phyloP scores from a whole-genome alignment of 805 yeast genomes.

The Metschnikowia kunwiensis region DNA sequence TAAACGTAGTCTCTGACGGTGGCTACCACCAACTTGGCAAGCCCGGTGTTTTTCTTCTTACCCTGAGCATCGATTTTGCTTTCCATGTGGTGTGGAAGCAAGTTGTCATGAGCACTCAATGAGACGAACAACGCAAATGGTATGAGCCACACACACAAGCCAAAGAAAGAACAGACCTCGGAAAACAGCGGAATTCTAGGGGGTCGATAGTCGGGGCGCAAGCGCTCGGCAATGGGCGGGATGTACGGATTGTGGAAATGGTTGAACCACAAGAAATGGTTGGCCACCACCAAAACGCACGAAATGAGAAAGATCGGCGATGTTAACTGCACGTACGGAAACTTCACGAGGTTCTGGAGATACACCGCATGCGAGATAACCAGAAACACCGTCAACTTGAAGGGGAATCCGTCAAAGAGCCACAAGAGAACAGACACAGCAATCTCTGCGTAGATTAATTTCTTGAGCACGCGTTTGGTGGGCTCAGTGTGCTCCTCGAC shows the following conservation, averaged over 20 bases:
- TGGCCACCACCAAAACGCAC: constrained; percentile 67
- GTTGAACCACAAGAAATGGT: constrained; percentile 88
- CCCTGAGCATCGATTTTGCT: constrained; percentile 21
- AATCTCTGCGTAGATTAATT: constrained; percentile 63
- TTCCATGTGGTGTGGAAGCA: constrained; percentile 59
- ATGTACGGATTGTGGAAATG: constrained; percentile 71
- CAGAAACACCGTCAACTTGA: constrained; percentile 62
- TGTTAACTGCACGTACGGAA: constrained; percentile 78
- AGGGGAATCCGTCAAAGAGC: constrained; percentile 78
- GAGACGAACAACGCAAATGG: constrained; percentile 92
- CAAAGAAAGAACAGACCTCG: constrained; percentile 94
- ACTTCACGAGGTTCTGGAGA: constrained; percentile 69
- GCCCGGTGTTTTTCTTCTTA: constrained; percentile 44
- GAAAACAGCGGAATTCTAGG: constrained; percentile 76
- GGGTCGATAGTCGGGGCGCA: constrained; percentile 56
- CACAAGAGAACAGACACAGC: constrained; percentile 52
- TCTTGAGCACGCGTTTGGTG: constrained; percentile 65
- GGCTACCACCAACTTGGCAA: constrained; percentile 67
- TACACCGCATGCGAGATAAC: constrained; percentile 70
- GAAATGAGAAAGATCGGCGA: constrained; percentile 69
- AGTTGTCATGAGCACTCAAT: constrained; percentile 86
- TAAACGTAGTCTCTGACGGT: constrained; percentile 46
- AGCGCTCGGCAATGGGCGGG: constrained; percentile 63
- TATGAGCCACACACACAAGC: constrained; percentile 87
- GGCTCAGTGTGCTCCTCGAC: constrained; percentile 92